These are phyloP conservation scores for Lupinus albus DNA, from an alignment of 306 rosid genomes.

Conservation along the genomic window DNA sequence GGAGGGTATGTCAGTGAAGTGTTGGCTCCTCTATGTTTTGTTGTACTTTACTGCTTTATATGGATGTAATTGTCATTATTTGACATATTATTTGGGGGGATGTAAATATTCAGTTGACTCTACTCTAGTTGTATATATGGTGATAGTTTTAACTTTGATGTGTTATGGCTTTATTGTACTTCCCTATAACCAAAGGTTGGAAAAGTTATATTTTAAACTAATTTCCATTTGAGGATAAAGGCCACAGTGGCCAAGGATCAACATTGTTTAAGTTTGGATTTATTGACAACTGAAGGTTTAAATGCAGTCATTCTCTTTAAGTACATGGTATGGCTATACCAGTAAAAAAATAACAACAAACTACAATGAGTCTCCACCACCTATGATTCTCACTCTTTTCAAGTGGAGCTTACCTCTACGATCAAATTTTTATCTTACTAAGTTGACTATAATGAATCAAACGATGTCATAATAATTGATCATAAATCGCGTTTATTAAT, in stretches of 20 bases:
- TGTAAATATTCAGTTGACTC: conserved; percentile 47
- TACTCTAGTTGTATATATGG: background rate
- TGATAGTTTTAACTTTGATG: conserved; percentile 13
- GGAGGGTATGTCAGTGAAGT: conserved; percentile 46
- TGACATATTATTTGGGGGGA: conserved; percentile 35
- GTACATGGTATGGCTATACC: background rate
- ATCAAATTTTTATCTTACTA: no score
- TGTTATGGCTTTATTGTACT: conserved; percentile 10
- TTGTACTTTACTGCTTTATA: conserved; percentile 51
- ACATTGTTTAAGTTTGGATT: background rate
- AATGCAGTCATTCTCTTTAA: background rate
- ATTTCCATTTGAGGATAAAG: conserved; percentile 2
- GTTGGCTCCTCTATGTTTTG: conserved; percentile 41
- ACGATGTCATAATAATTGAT: no score
- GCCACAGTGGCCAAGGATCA: background rate
- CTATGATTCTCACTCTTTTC: no score
- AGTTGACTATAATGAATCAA: no score
- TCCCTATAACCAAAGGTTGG: background rate
- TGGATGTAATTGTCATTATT: conserved; percentile 48
- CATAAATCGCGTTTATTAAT: no score
- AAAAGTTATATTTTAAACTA: background rate
- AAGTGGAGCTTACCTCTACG: no score
- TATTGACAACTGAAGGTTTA: background rate
- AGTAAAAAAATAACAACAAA: no score
- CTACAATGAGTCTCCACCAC: no score